These are phyloP conservation scores for Vitis rotundifolia DNA, from an alignment of 164 flowering plant genomes.

Conservation along the genomic window DNA sequence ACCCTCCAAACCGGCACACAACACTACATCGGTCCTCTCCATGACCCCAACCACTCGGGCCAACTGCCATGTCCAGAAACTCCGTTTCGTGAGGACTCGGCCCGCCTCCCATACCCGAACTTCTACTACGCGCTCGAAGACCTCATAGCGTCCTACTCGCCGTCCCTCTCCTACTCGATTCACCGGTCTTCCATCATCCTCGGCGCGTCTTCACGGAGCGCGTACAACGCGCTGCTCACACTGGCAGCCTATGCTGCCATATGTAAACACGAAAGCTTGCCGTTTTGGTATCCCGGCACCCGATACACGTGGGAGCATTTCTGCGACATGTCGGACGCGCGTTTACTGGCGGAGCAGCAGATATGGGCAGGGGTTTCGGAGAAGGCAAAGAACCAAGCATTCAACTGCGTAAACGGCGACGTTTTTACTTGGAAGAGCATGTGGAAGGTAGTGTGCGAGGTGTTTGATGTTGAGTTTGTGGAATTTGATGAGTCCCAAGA, in stretches of 20 bases:
- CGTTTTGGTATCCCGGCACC: constrained; percentile 32
- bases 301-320: constrained; percentile 41
- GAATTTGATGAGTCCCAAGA: constrained; percentile 15
- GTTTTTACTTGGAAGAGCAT: constrained; percentile 32
- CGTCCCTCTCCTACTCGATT: constrained; percentile 26
- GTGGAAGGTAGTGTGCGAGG: constrained; percentile 25
- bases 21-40: constrained; percentile 43
- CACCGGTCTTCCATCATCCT: constrained; percentile 36
- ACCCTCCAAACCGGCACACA: constrained; percentile 44
- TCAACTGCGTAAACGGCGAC: constrained; percentile 37
- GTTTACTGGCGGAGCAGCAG: constrained; percentile 32
- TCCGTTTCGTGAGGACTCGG: constrained; percentile 24
- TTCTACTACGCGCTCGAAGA: constrained; percentile 39
- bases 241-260: constrained; percentile 21
- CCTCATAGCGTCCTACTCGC: constrained; percentile 16
- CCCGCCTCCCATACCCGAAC: constrained; percentile 30
- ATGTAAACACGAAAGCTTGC: constrained; percentile 20
- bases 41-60: constrained; percentile 3
- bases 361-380: constrained; percentile 32
- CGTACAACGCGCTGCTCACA: constrained; percentile 23
- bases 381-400: constrained; percentile 36
- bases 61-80: constrained; percentile 9
- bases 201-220: constrained; percentile 30
- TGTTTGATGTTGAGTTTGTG: constrained; percentile 21
- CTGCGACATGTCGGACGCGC: constrained; percentile 26